Percentiles rank a stretch among this genome's conserved stretches.
These are phyloP conservation scores for Krasilnikovozyma curviuscula DNA, from an alignment of 768 basidiomycete genomes.

Conservation along the genomic window DNA sequence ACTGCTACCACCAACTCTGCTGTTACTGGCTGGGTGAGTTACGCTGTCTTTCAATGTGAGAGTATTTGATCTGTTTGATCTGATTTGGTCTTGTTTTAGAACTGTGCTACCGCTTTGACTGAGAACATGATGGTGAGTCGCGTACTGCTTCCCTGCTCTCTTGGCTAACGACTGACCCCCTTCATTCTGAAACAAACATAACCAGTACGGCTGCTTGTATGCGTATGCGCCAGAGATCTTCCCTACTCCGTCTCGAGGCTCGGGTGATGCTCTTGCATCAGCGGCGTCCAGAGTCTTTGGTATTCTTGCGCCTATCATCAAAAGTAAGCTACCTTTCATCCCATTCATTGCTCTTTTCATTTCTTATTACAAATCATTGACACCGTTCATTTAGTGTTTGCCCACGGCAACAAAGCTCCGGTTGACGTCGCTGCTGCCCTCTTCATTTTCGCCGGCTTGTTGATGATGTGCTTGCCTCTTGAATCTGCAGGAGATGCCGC, in stretches of 20 bases:
- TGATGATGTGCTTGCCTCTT: constrained; percentile 33
- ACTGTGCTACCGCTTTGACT: constrained; percentile 28
- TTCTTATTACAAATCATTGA: not conserved
- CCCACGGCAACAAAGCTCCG: constrained; percentile 17
- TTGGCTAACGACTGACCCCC: constrained; percentile 22
- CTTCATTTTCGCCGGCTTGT: constrained; percentile 30
- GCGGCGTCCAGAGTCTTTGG: constrained; percentile 36
- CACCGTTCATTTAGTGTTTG: not conserved
- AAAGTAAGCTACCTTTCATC: not conserved
- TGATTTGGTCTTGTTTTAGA: too few relatives aligned
- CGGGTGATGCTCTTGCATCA: constrained; percentile 35
- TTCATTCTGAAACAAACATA: constrained; percentile 15
- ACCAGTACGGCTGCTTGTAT: constrained; percentile 32
- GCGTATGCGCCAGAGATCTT: constrained; percentile 45
- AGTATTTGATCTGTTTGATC: too few relatives aligned
- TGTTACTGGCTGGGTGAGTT: too few relatives aligned
- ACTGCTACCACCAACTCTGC: constrained; percentile 30
- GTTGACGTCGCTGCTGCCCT: constrained; percentile 35
- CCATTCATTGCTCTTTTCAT: not conserved
- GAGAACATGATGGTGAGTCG: constrained; percentile 26
- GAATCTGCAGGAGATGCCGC: constrained; percentile 20
- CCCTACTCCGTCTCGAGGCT: constrained; percentile 39
- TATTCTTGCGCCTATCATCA: constrained; percentile 31
- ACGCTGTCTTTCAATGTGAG: too few relatives aligned
- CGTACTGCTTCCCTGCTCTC: constrained; percentile 10